Conservation (phyloP, 495 filamentous ascomycete genomes). For the Hypoxylon cercidicola region DNA sequence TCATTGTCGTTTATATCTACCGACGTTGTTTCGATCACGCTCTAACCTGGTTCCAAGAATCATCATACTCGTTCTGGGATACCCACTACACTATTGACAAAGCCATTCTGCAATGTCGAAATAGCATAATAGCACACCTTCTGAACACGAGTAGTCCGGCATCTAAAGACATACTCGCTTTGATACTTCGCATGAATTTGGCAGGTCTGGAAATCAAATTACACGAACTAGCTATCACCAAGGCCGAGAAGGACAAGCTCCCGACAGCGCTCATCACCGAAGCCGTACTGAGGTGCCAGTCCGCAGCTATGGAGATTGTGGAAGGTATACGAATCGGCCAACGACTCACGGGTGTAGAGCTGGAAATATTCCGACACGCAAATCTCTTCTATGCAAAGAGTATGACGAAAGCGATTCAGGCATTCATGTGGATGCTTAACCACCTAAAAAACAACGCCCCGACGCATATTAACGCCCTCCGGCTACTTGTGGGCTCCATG, state of each 20-base stretch:
- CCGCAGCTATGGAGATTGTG: conserved; percentile 3
- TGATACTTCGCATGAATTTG: conserved; percentile 2
- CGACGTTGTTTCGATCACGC: conserved; percentile 3
- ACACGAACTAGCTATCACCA: conserved; percentile 4
- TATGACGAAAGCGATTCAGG: conserved; percentile 1
- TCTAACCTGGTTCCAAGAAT: neutral
- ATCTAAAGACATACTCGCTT: neutral
- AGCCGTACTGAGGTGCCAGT: conserved; percentile 6
- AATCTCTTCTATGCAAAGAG: conserved; percentile 9
- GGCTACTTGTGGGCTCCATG: neutral
- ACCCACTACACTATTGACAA: conserved; percentile 7
- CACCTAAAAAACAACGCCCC: conserved; percentile 4
- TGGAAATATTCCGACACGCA: conserved; percentile 1
- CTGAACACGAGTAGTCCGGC: neutral
- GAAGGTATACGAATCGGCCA: neutral
- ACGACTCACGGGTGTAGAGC: neutral
- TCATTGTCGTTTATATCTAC: conserved; percentile 2
- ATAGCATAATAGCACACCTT: neutral
- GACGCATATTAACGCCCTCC: conserved; percentile 3
- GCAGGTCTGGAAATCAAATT: conserved; percentile 5
- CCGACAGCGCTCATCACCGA: conserved; percentile 4
- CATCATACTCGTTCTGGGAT: conserved; percentile 11
- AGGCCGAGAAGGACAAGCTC: conserved; percentile 10
- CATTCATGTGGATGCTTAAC: conserved; percentile 5
- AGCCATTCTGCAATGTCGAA: neutral